Evolutionary conservation across 75 land plant species (phyloP).

Genomic region (Pseudotsuga menziesii): DNA sequence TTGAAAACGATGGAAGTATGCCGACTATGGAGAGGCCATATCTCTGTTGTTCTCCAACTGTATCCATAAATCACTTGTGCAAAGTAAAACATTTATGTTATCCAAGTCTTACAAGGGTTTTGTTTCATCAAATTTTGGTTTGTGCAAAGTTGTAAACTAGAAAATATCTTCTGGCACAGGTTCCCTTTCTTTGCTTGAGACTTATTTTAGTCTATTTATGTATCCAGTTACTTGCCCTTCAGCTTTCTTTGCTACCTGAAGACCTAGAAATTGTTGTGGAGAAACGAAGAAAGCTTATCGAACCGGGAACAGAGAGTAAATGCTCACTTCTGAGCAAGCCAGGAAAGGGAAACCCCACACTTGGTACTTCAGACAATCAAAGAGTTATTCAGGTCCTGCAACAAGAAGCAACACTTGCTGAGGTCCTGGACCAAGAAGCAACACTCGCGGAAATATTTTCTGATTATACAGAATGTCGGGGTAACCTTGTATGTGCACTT

Average conservation of each 20-base stretch:
- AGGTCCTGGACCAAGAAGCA: not conserved
- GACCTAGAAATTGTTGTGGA: conserved; percentile 34
- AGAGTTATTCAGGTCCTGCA: not conserved
- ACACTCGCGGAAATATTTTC: conserved; percentile 7
- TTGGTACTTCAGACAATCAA: conserved; percentile 3
- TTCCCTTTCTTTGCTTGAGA: not conserved
- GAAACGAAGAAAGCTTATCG: conserved; percentile 3
- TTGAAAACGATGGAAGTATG: conserved; percentile 31
- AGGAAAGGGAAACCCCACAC: not conserved
- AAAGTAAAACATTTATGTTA: conserved; percentile 17
- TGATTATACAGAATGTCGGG: conserved; percentile 3
- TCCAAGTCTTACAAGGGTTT: not conserved
- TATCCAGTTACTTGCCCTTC: conserved; percentile 37
- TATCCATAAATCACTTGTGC: conserved; percentile 32
- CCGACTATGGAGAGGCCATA: conserved; percentile 60
- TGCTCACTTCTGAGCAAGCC: not conserved
- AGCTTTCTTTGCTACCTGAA: conserved; percentile 25
- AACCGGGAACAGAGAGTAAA: not conserved
- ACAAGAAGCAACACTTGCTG: not conserved
- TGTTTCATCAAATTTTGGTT: conserved; percentile 1
- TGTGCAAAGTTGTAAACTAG: not conserved
- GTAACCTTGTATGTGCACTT: conserved; percentile 7
- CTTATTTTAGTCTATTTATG: not conserved
- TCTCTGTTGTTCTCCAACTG: conserved; percentile 53
- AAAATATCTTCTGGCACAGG: not conserved